Evolutionary conservation across 176 grass and related monocot species (phyloP).

Genomic region (Phyllostachys edulis): DNA sequence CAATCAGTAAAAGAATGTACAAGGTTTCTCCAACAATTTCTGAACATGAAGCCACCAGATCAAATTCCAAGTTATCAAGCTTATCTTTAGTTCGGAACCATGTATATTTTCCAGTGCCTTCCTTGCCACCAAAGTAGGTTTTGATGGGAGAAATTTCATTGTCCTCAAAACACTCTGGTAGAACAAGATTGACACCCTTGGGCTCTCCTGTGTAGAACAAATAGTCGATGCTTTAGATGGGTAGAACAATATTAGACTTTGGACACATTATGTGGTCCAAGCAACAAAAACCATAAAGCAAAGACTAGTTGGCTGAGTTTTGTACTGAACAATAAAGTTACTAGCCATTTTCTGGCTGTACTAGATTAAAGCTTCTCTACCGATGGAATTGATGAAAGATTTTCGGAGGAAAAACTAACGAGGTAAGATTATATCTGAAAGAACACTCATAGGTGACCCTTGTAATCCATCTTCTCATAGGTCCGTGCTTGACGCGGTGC

Average conservation of each 20-base stretch:
- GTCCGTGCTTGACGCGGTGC: no score
- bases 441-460: constrained; percentile 60
- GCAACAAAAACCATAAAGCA: not conserved
- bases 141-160: no score
- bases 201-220: constrained; percentile 65
- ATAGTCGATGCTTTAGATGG: constrained; percentile 2
- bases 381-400: constrained; percentile 1
- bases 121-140: constrained; percentile 74
- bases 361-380: constrained; percentile 11
- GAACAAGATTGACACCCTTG: constrained; percentile 63
- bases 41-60: constrained; percentile 48
- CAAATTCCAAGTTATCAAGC: constrained; percentile 46
- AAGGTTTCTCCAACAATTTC: constrained; percentile 66
- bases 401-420: constrained; percentile 49
- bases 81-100: constrained; percentile 82
- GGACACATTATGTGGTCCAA: not conserved
- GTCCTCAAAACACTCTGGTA: constrained; percentile 29
- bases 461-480: constrained; percentile 69
- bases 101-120: constrained; percentile 76
- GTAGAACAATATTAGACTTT: not conserved
- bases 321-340: constrained; percentile 16
- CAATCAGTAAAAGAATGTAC: constrained; percentile 24
- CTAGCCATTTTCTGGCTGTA: constrained; percentile 1
- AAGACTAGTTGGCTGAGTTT: not conserved
- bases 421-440: constrained; percentile 75